These are phyloP conservation scores for Yarrowia phangngaensis DNA, from an alignment of 805 yeast genomes.

Conservation along the genomic window DNA sequence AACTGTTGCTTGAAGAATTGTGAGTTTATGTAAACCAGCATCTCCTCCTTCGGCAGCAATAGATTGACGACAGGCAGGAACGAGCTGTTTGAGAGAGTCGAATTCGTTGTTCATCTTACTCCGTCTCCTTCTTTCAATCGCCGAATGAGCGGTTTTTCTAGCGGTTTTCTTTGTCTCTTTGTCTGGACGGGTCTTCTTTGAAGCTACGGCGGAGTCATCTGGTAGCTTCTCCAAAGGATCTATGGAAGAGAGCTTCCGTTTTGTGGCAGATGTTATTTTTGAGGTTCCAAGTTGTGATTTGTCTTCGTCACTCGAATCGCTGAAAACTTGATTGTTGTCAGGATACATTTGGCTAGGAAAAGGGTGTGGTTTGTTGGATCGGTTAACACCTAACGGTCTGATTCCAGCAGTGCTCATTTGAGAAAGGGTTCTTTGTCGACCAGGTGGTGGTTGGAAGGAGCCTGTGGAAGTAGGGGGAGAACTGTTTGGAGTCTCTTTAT, in stretches of 20 bases:
- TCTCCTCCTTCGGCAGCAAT: slow-evolving; percentile 40
- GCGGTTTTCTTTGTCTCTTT: slow-evolving; percentile 46
- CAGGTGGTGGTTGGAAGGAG: slow-evolving; percentile 15
- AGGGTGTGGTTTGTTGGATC: slow-evolving; percentile 4
- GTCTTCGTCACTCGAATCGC: slow-evolving; percentile 13
- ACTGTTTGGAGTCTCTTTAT: neutral
- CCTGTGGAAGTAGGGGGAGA: too few species aligned
- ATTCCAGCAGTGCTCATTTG: slow-evolving; percentile 14
- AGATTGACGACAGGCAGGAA: slow-evolving; percentile 70
- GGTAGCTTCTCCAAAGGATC: slow-evolving; percentile 7
- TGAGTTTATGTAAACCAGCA: slow-evolving; percentile 74
- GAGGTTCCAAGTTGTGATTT: neutral
- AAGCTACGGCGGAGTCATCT: too few species aligned
- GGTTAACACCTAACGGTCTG: too few species aligned
- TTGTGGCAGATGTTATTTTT: too few species aligned
- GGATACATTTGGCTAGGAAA: slow-evolving; percentile 5
- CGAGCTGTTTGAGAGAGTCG: slow-evolving; percentile 69
- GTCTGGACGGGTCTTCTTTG: slow-evolving; percentile 22
- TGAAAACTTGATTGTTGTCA: slow-evolving; percentile 6
- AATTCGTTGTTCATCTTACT: slow-evolving; percentile 78
- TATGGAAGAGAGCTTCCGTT: neutral
- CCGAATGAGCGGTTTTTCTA: slow-evolving; percentile 61
- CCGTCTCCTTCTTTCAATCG: slow-evolving; percentile 74
- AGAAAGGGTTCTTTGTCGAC: slow-evolving; percentile 4
- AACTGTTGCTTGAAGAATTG: slow-evolving; percentile 76